phyloP scores from a whole-genome alignment of 2,329 filamentous ascomycete genomes.

The Passalora sequoiae region DNA sequence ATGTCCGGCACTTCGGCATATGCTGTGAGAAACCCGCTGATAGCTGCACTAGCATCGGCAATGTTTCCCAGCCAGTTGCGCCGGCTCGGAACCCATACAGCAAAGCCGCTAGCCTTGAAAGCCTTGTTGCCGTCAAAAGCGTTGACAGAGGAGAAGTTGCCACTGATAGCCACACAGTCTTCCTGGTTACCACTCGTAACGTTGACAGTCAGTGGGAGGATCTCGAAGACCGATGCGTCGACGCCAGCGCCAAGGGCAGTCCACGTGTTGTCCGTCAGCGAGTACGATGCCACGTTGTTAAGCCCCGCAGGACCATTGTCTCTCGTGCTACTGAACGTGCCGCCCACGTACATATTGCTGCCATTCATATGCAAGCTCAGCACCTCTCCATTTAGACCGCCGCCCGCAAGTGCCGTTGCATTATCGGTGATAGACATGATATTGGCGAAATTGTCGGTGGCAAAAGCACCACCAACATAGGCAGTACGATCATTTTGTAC shows the following conservation, averaged over 20 bases:
- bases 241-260: conserved; percentile 76
- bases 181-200: conserved; percentile 64
- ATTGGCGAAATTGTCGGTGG: conserved; percentile 61
- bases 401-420: conserved; percentile 57
- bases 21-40: conserved; percentile 68
- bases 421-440: conserved; percentile 69
- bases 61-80: conserved; percentile 86
- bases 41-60: conserved; percentile 54
- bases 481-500: conserved; percentile 56
- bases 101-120: conserved; percentile 67
- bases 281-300: conserved; percentile 71
- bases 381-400: conserved; percentile 78
- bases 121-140: conserved; percentile 60
- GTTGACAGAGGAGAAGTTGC: conserved; percentile 69
- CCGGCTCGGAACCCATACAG: conserved; percentile 82
- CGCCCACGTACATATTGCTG: conserved; percentile 70
- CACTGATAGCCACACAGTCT: conserved; percentile 71
- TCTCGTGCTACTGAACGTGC: conserved; percentile 72
- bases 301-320: conserved; percentile 59
- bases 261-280: conserved; percentile 66
- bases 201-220: conserved; percentile 76
- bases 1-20: conserved; percentile 60
- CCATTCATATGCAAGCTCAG: conserved; percentile 62
- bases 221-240: conserved; percentile 60
- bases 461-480: conserved; percentile 83